Conservation (phyloP, 257 asterid species). For the Galeopsis tetrahit region DNA sequence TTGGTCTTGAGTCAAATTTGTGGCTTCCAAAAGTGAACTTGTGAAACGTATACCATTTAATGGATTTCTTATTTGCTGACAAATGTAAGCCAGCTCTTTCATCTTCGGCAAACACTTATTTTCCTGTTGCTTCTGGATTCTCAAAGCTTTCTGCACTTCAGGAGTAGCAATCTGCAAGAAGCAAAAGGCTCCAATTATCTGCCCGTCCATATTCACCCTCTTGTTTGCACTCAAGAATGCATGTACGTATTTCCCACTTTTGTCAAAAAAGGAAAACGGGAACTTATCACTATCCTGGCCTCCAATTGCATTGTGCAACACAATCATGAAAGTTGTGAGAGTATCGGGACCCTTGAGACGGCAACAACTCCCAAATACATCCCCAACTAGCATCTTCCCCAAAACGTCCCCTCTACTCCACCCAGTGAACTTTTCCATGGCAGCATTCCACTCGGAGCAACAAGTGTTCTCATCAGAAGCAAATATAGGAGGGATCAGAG, state of each 20-base stretch:
- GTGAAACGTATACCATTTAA: conserved; percentile 79
- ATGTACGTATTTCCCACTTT: conserved; percentile 68
- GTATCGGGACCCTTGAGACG: conserved; percentile 77
- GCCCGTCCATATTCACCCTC: conserved; percentile 75
- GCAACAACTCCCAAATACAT: conserved; percentile 78
- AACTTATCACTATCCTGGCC: conserved; percentile 74
- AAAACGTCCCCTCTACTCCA: conserved; percentile 72
- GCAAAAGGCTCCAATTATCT: conserved; percentile 84
- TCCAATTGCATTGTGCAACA: conserved; percentile 76
- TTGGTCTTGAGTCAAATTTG: conserved; percentile 72
- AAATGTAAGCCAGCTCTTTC: conserved; percentile 86
- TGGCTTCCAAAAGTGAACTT: conserved; percentile 74
- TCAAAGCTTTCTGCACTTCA: conserved; percentile 67
- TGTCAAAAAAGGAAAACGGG: conserved; percentile 68
- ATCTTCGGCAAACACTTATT: conserved; percentile 55
- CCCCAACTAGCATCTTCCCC: conserved; percentile 87
- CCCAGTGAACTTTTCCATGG: conserved; percentile 92
- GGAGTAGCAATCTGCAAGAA: conserved; percentile 84
- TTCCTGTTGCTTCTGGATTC: conserved; percentile 69
- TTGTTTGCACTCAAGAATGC: conserved; percentile 81
- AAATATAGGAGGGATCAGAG: conserved; percentile 92
- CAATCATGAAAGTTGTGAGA: conserved; percentile 78
- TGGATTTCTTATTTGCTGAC: conserved; percentile 83
- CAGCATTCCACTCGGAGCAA: conserved; percentile 94
- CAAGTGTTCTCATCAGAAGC: conserved; percentile 85